Conservation (phyloP, 1,284 basidiomycete genomes). For the Dichomitus squalens region DNA sequence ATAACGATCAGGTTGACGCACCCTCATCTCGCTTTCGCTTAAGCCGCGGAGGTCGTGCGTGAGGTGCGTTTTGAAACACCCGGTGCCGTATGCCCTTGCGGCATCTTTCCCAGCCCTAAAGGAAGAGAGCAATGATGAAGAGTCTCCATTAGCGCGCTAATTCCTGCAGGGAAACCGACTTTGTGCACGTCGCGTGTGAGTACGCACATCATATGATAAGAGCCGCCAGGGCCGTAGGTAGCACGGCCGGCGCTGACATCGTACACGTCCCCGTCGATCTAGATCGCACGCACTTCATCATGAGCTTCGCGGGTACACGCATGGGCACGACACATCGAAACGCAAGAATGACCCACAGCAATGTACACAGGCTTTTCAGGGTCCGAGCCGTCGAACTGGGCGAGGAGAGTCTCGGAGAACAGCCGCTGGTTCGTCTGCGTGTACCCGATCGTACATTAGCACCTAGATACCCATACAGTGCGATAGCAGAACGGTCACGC, state of each 20-base stretch:
- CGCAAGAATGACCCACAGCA: constrained; percentile 56
- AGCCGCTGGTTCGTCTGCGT: constrained; percentile 57
- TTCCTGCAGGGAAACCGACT: constrained; percentile 9
- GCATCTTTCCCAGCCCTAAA: constrained; percentile 85
- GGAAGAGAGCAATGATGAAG: background rate
- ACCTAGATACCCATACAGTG: constrained; percentile 7
- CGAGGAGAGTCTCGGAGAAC: constrained; percentile 74
- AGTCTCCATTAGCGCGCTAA: constrained; percentile 8
- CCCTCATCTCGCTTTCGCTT: constrained; percentile 69
- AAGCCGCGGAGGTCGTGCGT: constrained; percentile 91
- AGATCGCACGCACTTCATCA: constrained; percentile 16
- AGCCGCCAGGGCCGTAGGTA: constrained; percentile 90
- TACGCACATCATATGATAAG: constrained; percentile 81
- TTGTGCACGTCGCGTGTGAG: constrained; percentile 7
- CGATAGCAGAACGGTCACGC: background rate
- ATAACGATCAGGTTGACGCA: constrained; percentile 36
- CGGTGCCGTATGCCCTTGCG: constrained; percentile 88
- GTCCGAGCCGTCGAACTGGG: constrained; percentile 75
- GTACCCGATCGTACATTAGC: constrained; percentile 9
- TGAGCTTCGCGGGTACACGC: constrained; percentile 25
- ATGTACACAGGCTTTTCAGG: constrained; percentile 81
- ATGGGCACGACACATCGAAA: constrained; percentile 19
- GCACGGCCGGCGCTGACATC: constrained; percentile 80
- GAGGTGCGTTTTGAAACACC: constrained; percentile 87
- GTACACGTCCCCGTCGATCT: constrained; percentile 93